Evolutionary conservation across 75 land plant species (phyloP), one percentile per base, ranked within the genome.

Genomic region (Pinus taeda): DNA sequence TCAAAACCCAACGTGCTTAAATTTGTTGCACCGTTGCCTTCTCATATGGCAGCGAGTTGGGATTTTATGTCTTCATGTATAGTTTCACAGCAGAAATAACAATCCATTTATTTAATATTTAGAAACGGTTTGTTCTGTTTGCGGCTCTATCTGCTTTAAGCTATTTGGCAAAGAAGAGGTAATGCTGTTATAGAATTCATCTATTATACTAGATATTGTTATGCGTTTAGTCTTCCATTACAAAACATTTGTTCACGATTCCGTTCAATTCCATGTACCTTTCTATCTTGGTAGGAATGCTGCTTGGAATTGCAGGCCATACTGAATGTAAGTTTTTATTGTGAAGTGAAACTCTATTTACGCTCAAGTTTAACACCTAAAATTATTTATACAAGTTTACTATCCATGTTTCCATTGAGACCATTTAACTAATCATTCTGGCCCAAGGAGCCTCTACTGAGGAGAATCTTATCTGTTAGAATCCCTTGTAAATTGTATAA

Each of bases 1-100:
- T 75, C 69, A 15, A 81, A 84, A 30, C 83, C 73, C 9, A 90
- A 94, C 73, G 59, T 83, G 22, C 82, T 92, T 30, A 82, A 88
- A 18, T 90, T 94, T 74, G 88, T 94, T 36, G 98, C 93, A 58
- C 82, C 89, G 3, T 86, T 95, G 90, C 98, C 99, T 36, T 77
- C 89, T 7, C 98, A 94, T 74, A 97, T 97, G 99, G 84, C 83
- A 57, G 84, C 92, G 66, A 97, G 93, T 79, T 93, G 94, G 96
- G 83, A 87, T 80, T 74, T 93, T 22, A 91, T 91, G 90, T 91
- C 93, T 4, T 88, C 87, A 29, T 88, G 77, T 67, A 70, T 88
- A 30, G 87, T 83, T 18, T 69, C 53, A 42, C 72, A 39, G 15
- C n/a, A 39, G 72, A 69, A 69, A 69, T 37, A 69, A 69, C 22